Evolutionary conservation across 768 basidiomycete genomes (phyloP), one percentile per base, ranked within the genome.

Genomic region (Termitomyces sp.): DNA sequence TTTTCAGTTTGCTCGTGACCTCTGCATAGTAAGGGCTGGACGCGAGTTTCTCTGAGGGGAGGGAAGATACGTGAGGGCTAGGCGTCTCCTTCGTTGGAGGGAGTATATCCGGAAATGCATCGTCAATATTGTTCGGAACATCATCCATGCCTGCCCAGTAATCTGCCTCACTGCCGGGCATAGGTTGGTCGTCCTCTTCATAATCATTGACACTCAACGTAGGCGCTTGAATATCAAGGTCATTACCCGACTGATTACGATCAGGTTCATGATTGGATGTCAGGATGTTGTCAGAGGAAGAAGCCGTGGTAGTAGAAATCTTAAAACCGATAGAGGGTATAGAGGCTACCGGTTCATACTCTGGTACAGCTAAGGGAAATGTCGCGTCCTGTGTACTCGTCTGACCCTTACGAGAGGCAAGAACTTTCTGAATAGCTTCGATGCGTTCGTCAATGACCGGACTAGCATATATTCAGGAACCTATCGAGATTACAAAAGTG

Each of bases 131-230:
- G 61, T 70, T 64, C 5, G 69, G 57, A 19, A 76, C 64, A 28
- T 77, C 77, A n/a, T 75, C 74, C 49, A 81, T 59, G 15, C 67
- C 67, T 44, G 70, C 72, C 77, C 81, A 84, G 34, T 77, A 72
- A 10, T 70, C 71, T 19, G 77, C 78, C 44, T 83, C 82, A 51
- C 72, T 75, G 37, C 69, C 71, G 28, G 60, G 63, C 42, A 65
- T 65, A 11, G 61, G 53, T 9, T 69, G 58, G 8, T 68, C 65
- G 14, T 65, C 52, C 41, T 28, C 45, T 54, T 45, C 28, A 12
- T 26, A n/a, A n/a, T 38, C 24, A 17, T 11, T 40, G 26, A 19
- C 24, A 26, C 49, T 12, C n/a, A 34, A 19, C 14, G 14, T 43
- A 46, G 17, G 21, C 8, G 17, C 37, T 46, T 38, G 30, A 9